Base-by-base conservation (phyloP, 2,329 filamentous ascomycete genomes). In the Diaporthe sp. region DNA sequence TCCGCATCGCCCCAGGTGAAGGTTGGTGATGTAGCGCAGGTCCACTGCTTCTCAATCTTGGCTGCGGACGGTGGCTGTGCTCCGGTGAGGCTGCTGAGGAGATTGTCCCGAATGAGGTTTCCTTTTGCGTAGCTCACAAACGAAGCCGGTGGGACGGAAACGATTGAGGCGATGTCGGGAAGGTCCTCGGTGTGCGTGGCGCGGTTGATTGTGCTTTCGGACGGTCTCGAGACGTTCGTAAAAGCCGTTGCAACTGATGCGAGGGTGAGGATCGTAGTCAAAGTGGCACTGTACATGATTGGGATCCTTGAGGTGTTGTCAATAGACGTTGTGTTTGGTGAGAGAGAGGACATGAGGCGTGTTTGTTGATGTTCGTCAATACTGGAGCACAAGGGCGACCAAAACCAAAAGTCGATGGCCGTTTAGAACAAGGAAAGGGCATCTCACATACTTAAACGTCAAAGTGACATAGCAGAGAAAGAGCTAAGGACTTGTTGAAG, bases 1-100 rank as follows among this genome's bases (percentile, higher is more conserved):
- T 77, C 76, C 19, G n/a, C 35, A 17, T 78, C 78, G 42, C 78
- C 78, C 74, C 72, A 75, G 19, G 77, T 78, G 70, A 77, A 77
- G 7, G 47, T 73, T 22, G 77, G 57, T 8, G 52, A 28, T 3
- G n/a, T 25, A 35, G 64, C 72, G 58, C 77, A 78, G 4, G 47
- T 47, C 77, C 77, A 78, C 47, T 72, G 72, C 28, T 66, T 45
- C 60, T 35, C 17, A 4, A 38, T 10, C 22, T 40, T 55, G 33
- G 52, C 28, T 12, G 6, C 25, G 12, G 58, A 15, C 8, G 13
- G 45, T 25, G 50, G 25, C n/a, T 19, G 22, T 45, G 45, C 47
- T 40, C 25, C 45, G 2, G 19, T 47, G 19, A 22, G 25, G 35
- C 50, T 55, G 10, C 2, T 40, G 42, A 55, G 22, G 17, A 55